These are phyloP conservation scores for Metschnikowia anglica DNA, from an alignment of 805 yeast genomes.

Conservation along the genomic window DNA sequence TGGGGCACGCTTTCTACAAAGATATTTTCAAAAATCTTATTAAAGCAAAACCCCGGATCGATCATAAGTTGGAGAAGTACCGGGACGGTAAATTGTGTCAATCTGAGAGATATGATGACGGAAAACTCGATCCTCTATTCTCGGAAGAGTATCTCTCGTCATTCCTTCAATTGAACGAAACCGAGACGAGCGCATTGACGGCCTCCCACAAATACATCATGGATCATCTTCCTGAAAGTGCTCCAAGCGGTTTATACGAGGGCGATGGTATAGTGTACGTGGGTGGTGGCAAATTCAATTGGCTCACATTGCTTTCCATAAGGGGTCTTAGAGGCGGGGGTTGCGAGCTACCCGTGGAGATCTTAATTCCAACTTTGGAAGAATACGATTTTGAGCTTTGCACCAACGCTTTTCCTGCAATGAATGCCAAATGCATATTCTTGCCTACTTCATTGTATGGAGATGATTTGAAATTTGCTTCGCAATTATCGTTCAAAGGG, in stretches of 20 bases:
- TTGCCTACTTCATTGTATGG: constrained; percentile 32
- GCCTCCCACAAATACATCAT: constrained; percentile 49
- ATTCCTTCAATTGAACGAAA: constrained; percentile 46
- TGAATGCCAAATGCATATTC: constrained; percentile 40
- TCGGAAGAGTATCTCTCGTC: constrained; percentile 53
- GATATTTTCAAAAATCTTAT: constrained; percentile 42
- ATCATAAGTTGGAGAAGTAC: constrained; percentile 44
- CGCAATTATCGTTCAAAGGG: constrained; percentile 41
- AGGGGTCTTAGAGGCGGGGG: constrained; percentile 65
- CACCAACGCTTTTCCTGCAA: constrained; percentile 36
- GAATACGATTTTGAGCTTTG: constrained; percentile 70
- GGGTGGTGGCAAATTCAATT: constrained; percentile 78
- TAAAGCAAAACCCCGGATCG: constrained; percentile 46
- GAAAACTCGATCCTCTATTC: constrained; percentile 35
- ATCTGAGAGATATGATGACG: constrained; percentile 35
- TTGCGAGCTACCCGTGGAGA: constrained; percentile 74
- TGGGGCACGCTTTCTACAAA: constrained; percentile 44
- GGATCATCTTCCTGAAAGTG: constrained; percentile 41
- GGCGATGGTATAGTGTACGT: constrained; percentile 65
- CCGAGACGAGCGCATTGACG: constrained; percentile 45
- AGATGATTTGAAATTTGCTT: constrained; percentile 21
- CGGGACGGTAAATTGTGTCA: constrained; percentile 20
- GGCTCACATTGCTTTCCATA: constrained; percentile 66
- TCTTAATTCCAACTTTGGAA: constrained; percentile 65
- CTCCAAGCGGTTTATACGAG: constrained; percentile 36